Conservation (phyloP, 352 stramenopile genomes). For the Thalassiosira tumida region DNA sequence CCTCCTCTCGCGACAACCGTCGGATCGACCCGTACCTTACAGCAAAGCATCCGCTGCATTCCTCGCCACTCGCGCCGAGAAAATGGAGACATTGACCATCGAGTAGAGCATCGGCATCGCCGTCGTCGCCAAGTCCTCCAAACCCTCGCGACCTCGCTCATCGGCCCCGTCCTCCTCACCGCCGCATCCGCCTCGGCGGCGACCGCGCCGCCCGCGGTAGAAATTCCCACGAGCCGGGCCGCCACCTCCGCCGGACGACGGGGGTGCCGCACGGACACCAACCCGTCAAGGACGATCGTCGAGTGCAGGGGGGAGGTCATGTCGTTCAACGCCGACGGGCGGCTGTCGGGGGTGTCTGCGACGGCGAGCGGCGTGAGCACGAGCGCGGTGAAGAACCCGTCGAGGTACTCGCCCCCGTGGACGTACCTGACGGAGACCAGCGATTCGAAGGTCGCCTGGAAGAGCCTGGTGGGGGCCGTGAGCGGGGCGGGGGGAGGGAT, state of each 20-base stretch:
- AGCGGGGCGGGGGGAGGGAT: constrained; percentile 77
- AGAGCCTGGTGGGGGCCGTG: constrained; percentile 84
- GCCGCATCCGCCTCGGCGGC: background rate
- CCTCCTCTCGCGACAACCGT: too few species aligned
- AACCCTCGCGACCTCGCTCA: constrained; percentile 25
- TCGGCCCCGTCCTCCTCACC: background rate
- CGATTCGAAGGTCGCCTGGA: constrained; percentile 84
- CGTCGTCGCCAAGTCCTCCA: constrained; percentile 36
- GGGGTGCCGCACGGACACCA: constrained; percentile 86
- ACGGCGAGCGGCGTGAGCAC: constrained; percentile 89
- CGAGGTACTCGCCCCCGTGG: constrained; percentile 87
- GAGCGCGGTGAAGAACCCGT: constrained; percentile 87
- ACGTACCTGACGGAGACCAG: constrained; percentile 88
- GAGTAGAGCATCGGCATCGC: background rate
- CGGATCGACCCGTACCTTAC: too few species aligned
- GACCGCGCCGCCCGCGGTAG: constrained; percentile 24
- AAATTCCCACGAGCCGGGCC: constrained; percentile 79
- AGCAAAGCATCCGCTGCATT: too few species aligned
- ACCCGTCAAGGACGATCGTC: constrained; percentile 85
- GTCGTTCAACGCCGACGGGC: constrained; percentile 76
- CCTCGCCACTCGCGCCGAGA: background rate
- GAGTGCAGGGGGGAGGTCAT: constrained; percentile 84
- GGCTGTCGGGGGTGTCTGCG: constrained; percentile 85
- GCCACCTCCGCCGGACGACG: constrained; percentile 86
- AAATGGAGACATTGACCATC: background rate